These are phyloP conservation scores for Talaromyces pinophilus DNA, from an alignment of 2,329 filamentous ascomycete genomes.

Conservation along the genomic window DNA sequence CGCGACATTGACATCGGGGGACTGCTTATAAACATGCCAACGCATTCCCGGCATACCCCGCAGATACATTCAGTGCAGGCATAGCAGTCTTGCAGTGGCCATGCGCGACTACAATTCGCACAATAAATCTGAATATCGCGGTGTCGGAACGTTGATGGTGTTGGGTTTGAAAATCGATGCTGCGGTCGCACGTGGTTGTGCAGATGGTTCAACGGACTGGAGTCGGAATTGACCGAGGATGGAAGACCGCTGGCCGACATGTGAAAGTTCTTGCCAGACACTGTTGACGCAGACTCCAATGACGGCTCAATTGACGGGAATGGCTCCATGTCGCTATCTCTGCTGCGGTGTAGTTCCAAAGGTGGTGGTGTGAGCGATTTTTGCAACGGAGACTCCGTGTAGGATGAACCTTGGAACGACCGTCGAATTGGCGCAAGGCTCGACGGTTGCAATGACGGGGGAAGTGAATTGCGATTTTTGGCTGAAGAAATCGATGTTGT, in stretches of 20 bases:
- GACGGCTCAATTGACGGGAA: conserved; percentile 88
- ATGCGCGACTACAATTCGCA: conserved; percentile 78
- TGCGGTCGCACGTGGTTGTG: conserved; percentile 37
- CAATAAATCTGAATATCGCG: conserved; percentile 82
- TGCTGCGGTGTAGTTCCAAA: conserved; percentile 55
- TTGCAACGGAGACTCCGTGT: conserved; percentile 87
- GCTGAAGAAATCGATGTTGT: conserved; percentile 44
- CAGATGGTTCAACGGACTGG: conserved; percentile 55
- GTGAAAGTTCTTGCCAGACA: conserved; percentile 67
- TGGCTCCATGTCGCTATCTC: conserved; percentile 66
- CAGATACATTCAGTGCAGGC: conserved; percentile 97
- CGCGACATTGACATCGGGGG: conserved; percentile 43
- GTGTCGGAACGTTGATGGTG: conserved; percentile 53
- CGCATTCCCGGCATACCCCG: conserved; percentile 84
- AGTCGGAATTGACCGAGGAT: conserved; percentile 70
- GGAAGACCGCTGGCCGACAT: conserved; percentile 66
- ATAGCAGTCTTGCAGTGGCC: conserved; percentile 77
- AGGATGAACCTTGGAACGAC: conserved; percentile 54
- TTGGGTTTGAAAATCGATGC: conserved; percentile 50
- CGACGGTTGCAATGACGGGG: conserved; percentile 58
- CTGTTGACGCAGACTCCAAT: conserved; percentile 56
- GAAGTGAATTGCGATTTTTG: conserved; percentile 61
- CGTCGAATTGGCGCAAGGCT: conserved; percentile 44
- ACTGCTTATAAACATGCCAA: conserved; percentile 53
- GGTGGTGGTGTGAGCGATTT: conserved; percentile 84